Base-by-base conservation (phyloP, 495 filamentous ascomycete species). In the Penicillium fimorum region DNA sequence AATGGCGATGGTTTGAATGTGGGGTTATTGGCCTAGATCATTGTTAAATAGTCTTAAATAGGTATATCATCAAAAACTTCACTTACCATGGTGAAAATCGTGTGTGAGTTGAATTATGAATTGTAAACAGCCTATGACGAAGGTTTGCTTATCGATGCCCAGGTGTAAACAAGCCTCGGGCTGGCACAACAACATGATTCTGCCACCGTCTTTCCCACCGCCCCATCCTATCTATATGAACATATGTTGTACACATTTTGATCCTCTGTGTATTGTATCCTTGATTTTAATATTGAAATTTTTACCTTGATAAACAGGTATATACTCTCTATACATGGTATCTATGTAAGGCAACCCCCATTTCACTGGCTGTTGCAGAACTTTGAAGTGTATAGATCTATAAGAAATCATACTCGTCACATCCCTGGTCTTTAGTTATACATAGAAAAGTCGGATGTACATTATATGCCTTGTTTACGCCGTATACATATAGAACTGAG, bases 1-100 rank as follows among this genome's bases (percentile, higher is more conserved):
- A 89, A 72, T 15, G 86, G 84, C 11, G 87, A 89, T 17, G 87
- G 86, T 65, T 89, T 89, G 75, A 88, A 90, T 45, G 81, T 68
- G 41, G 72, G 64, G 60, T 75, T 76, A 35, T 70, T 71, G 43
- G 74, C 66, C 60, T 76, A 59, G 57, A 66, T 58, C 9, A 52
- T 13, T n/a, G 17, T 43, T 18, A n/a, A 32, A 44, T 18, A 38
- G 24, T 30, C n/a, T 38, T 0, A 1, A 17, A 9, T 17, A 17
- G 7, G 3, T 9, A 38, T 3, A 38, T 38, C n/a, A 9, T 45
- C 17, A 13, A 7, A 7, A 29, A 10, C 15, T 15, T 12, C 13
- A 27, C 54, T 15, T 66, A 71, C 70, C 70, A 73, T 73, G 55
- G 50, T 61, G 50, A 8, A 42, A 47, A 15, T 29, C 17, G 17